Base-by-base conservation (phyloP, 345 rosid genomes). In the Eucalyptus pumila region DNA sequence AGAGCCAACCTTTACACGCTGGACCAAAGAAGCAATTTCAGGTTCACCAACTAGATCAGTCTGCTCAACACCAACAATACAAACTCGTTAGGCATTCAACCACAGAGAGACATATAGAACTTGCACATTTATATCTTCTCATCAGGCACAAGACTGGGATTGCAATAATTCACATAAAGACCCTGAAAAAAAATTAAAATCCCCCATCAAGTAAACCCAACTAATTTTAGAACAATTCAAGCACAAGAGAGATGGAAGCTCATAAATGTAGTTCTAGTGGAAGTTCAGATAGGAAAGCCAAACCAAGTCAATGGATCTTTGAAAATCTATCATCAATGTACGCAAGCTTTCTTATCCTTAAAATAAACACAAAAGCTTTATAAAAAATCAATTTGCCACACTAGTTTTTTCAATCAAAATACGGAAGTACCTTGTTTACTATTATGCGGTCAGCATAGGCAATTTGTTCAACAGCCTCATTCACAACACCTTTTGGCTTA, bases 401-500 rank as follows among this genome's bases (percentile, higher is more conserved):
- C 16, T 11, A 37, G 45, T 40, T 40, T 21, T 69, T 17, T 23
- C 34, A 42, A 16, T 40, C 54, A 72, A 65, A 80, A 11, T 32
- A 17, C 45, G 47, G 2, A 65, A 60, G 65, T 92, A 97, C 99
- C 98, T 98, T 98, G 89, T 96, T 98, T 42, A 98, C 95, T 60
- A 98, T 95, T 86, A 96, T 92, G 80, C 99, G 95, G 86, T 98
- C 99, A 37, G 98, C 99, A 90, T 98, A 98, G 10, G 99, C 99
- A 87, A 98, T 98, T 94, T 98, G 99, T 93, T 98, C 98, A 80
- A 96, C 91, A 72, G 99, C 99, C 96, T 98, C 99, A 89, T 98
- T 96, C 88, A 98, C 99, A 27, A 96, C 95, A 91, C 99, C 99
- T 89, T 96, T 88, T 45, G 98, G 98, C 89, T 98, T 97, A 86